Evolutionary conservation across 2,329 filamentous ascomycete genomes (phyloP).

Genomic region (Calycina herbarum): DNA sequence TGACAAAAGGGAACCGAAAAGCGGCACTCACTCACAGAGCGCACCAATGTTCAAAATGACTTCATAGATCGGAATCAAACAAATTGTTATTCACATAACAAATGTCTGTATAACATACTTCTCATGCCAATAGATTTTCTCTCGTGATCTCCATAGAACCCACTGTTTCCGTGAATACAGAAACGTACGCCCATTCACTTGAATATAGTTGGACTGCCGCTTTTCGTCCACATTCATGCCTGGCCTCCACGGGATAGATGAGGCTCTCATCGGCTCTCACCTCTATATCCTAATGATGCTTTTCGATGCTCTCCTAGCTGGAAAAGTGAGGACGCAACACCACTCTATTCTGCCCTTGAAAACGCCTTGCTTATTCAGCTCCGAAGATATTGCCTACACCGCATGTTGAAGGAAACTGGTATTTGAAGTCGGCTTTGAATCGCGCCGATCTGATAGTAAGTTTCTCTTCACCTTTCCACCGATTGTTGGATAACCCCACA

Average conservation of each 20-base stretch:
- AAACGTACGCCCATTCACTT: background rate
- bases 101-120: background rate
- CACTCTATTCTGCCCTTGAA: background rate
- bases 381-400: background rate
- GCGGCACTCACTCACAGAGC: background rate
- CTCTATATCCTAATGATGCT: background rate
- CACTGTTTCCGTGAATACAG: background rate
- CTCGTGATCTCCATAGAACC: too few relatives aligned
- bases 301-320: background rate
- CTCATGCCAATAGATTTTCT: too few relatives aligned
- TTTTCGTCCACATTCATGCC: background rate
- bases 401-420: background rate
- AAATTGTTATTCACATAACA: background rate
- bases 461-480: background rate
- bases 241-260: background rate
- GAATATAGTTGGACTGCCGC: background rate
- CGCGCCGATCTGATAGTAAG: slow-evolving; percentile 5
- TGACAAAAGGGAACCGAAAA: background rate
- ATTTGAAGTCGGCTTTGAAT: slow-evolving; percentile 3
- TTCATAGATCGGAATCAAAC: background rate
- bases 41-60: background rate
- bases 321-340: background rate
- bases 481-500: slow-evolving; percentile 3
- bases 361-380: background rate
- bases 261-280: slow-evolving; percentile 8